Evolutionary conservation across 768 basidiomycete species (phyloP).

Genomic region (Gymnopilus dilepis): DNA sequence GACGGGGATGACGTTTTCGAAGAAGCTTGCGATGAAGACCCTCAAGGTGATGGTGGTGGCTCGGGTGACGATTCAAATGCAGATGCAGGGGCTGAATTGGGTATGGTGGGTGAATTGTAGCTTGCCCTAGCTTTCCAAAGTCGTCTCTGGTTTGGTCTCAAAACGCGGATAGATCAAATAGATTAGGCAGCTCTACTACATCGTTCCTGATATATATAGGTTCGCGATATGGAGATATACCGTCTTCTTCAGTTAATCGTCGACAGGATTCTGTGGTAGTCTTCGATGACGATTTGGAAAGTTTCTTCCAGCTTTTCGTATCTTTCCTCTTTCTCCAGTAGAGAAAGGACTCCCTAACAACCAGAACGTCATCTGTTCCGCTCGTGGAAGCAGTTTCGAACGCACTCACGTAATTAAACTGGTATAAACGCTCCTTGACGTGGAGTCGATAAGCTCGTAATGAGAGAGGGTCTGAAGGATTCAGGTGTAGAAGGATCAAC

Average conservation of each 20-base stretch:
- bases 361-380: not conserved
- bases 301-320: slow-evolving; percentile 92
- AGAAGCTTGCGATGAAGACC: slow-evolving; percentile 41
- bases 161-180: too few species aligned
- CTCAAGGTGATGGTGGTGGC: slow-evolving; percentile 42
- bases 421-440: slow-evolving; percentile 93
- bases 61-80: slow-evolving; percentile 30
- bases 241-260: slow-evolving; percentile 43
- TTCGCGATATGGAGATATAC: not conserved
- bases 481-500: slow-evolving; percentile 76
- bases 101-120: slow-evolving; percentile 21
- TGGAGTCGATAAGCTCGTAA: slow-evolving; percentile 79
- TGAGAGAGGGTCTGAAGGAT: slow-evolving; percentile 59
- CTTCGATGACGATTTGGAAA: slow-evolving; percentile 82
- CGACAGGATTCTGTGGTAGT: slow-evolving; percentile 82
- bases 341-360: slow-evolving; percentile 81
- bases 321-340: slow-evolving; percentile 86
- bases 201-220: slow-evolving; percentile 2
- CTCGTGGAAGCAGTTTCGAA: not conserved
- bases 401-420: slow-evolving; percentile 88
- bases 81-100: slow-evolving; percentile 18
- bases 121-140: not conserved
- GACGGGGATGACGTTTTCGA: slow-evolving; percentile 29
- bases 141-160: slow-evolving; percentile 5
- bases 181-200: slow-evolving; percentile 7